Percentiles rank a stretch among this genome's conserved stretches.
Evolutionary conservation across 2,329 filamentous ascomycete species (phyloP).

Genomic region (Orbilia oligospora): DNA sequence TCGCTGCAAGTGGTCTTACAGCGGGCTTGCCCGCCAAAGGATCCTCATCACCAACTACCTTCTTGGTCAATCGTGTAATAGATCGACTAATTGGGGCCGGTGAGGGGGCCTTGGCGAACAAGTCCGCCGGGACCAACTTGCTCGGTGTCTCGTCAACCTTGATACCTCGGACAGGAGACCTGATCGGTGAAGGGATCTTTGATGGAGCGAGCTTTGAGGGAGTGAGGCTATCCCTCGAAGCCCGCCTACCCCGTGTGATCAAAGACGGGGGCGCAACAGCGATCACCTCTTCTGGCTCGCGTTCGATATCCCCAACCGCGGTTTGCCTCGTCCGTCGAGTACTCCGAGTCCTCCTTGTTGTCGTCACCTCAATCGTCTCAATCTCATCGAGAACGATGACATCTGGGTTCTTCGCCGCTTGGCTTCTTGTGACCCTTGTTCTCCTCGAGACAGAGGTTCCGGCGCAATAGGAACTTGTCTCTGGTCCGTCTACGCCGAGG

Average conservation of each 20-base stretch:
- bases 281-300: neutral
- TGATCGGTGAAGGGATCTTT: conserved; percentile 28
- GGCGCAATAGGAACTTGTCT: conserved; percentile 28
- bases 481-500: neutral
- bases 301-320: conserved; percentile 11
- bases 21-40: neutral
- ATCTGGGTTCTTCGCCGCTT: conserved; percentile 16
- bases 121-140: conserved; percentile 5
- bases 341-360: conserved; percentile 44
- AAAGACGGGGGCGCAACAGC: neutral
- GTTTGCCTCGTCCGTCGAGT: conserved; percentile 27
- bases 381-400: conserved; percentile 39
- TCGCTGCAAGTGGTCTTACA: neutral
- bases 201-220: conserved; percentile 13
- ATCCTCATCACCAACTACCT: neutral
- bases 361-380: conserved; percentile 45
- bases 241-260: conserved; percentile 11
- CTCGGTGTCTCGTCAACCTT: conserved; percentile 14
- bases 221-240: conserved; percentile 10
- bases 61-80: conserved; percentile 7
- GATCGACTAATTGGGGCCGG: neutral
- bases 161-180: neutral
- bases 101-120: neutral
- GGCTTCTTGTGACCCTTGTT: conserved; percentile 27
- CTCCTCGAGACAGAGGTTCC: conserved; percentile 22